Conservation (phyloP, 2,329 filamentous ascomycete genomes). For the Monosporascus sp. region DNA sequence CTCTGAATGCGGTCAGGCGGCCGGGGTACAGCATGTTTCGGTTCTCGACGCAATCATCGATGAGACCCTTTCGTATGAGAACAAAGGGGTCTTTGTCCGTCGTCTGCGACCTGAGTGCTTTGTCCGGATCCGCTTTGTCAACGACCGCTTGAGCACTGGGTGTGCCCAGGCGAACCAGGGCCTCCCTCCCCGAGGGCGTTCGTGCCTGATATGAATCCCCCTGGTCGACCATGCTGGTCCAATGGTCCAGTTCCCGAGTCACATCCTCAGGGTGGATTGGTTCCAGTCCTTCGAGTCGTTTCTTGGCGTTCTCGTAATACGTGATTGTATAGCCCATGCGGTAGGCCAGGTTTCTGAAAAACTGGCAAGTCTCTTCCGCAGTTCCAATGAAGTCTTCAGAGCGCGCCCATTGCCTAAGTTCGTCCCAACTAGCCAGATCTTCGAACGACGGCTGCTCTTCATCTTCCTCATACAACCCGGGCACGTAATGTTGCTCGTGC, state of each 20-base stretch:
- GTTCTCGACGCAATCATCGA: slow-evolving; percentile 39
- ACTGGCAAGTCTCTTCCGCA: slow-evolving; percentile 20
- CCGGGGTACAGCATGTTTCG: slow-evolving; percentile 35
- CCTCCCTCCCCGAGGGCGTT: not conserved
- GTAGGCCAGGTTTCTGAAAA: slow-evolving; percentile 31
- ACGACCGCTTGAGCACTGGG: slow-evolving; percentile 25
- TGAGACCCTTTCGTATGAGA: slow-evolving; percentile 32
- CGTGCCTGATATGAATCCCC: not conserved
- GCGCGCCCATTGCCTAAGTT: slow-evolving; percentile 8
- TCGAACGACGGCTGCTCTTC: slow-evolving; percentile 16
- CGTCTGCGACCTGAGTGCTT: slow-evolving; percentile 9
- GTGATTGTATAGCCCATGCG: slow-evolving; percentile 33
- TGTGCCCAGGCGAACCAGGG: not conserved
- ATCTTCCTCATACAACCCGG: slow-evolving; percentile 1
- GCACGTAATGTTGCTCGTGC: not conserved
- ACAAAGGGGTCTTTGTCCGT: slow-evolving; percentile 13
- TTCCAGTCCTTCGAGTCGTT: slow-evolving; percentile 10
- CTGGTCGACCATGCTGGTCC: slow-evolving; percentile 4
- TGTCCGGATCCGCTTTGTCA: slow-evolving; percentile 24
- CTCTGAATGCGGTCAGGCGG: slow-evolving; percentile 21
- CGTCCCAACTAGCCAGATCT: slow-evolving; percentile 19
- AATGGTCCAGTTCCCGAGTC: slow-evolving; percentile 10
- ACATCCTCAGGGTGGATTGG: slow-evolving; percentile 13
- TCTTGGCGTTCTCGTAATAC: slow-evolving; percentile 15
- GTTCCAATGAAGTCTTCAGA: slow-evolving; percentile 7